Base-by-base conservation (phyloP, 192 early-diverging fungal genomes). In the Backusella mclennaniae region DNA sequence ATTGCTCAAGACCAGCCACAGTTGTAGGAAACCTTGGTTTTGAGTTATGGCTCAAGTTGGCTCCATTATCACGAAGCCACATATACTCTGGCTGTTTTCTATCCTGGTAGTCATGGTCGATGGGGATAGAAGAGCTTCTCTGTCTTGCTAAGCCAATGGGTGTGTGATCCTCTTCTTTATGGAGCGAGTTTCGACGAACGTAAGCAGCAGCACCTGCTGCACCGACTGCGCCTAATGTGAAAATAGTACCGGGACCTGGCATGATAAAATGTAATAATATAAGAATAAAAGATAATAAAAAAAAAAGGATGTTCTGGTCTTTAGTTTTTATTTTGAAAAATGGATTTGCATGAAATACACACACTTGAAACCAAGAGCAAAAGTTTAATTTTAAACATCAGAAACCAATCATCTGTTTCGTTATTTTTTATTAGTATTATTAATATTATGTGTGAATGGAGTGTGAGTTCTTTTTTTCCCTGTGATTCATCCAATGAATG, bases 151-250 rank as follows among this genome's bases (percentile, higher is more conserved):
- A 46, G 6, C 44, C 75, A 67, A 73, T 53, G 19, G 80, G 80
- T 4, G 44, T 42, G 6, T 31, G 49, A 67, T 74, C 9, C 1
- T 80, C 69, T 63, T 63, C 56, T 7, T 38, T 42, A 19, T 29
- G 33, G 0, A 49, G 12, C 3, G 81, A 82, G 23, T 66, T 82
- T 15, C 81, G 59, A 11, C 77, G 77, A 29, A 72, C 71, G 36
- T 74, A 74, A 52, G 63, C 74, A n/a, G 74, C 74, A 1, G 77
- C 77, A 36, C 77, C 81, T 21, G 74, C 81, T 41, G 52, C 77
- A 59, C 81, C 81, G 15, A 82, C 77, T 44, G 81, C 81, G 36
- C 81, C 77, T 26, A 82, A 56, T 23, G 80, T 72, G 26, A 82
- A 75, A 49, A 82, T 19, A 77, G 80, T 78, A 67, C 35, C 80